Evolutionary conservation across 176 grass and related monocot species (phyloP).

Genomic region (Thinopyrum elongatum): DNA sequence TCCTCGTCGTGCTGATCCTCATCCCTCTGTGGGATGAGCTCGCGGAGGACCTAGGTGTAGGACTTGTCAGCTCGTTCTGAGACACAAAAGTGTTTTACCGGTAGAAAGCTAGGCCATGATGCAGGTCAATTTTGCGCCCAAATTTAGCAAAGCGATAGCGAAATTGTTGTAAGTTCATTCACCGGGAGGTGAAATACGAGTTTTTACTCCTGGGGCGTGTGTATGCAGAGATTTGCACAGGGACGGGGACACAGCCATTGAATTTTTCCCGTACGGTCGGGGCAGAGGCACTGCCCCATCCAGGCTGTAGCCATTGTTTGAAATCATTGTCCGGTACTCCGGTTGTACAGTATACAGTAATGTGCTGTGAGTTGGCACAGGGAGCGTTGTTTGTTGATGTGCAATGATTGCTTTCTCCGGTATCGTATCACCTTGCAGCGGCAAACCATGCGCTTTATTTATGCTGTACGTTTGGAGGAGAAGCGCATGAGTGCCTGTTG

Average conservation of each 20-base stretch:
- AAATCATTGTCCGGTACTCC: neutral
- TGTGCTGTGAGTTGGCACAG: neutral
- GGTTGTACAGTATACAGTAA: neutral
- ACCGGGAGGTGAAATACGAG: neutral
- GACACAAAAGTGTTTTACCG: neutral
- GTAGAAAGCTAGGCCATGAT: conserved; percentile 27
- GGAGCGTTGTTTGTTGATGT: neutral
- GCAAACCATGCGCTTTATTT: neutral
- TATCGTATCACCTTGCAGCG: neutral
- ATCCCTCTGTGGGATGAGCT: conserved; percentile 94
- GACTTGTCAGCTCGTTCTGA: conserved; percentile 76
- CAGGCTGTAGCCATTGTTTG: neutral
- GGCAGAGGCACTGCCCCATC: neutral
- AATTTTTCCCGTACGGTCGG: neutral
- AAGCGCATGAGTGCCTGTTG: neutral
- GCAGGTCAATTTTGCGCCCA: conserved; percentile 49
- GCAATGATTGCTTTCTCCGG: neutral
- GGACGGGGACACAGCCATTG: neutral
- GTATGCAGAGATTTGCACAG: neutral
- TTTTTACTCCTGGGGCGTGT: neutral
- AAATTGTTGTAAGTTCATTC: conserved; percentile 17
- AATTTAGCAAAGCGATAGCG: neutral
- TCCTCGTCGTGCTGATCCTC: conserved; percentile 80
- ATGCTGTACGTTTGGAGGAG: neutral
- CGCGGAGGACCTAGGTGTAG: conserved; percentile 90